A percentile compares a stretch with the other conserved stretches of the same genome.
These are phyloP conservation scores for Verticillium dahliae DNA, from an alignment of 2,329 filamentous ascomycete genomes.

Conservation along the genomic window DNA sequence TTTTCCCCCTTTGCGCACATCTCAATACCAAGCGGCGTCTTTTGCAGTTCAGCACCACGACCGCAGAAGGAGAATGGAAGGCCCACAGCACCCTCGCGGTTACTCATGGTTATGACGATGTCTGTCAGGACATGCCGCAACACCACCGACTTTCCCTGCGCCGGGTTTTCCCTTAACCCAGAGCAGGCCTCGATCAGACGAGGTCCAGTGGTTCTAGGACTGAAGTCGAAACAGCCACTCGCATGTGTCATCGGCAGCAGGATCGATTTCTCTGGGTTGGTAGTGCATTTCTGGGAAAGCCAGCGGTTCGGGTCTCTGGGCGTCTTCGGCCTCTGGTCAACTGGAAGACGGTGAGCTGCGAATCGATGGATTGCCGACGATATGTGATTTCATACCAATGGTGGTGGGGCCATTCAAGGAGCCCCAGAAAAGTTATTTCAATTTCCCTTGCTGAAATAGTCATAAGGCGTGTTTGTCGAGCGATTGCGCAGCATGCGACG, in stretches of 20 bases:
- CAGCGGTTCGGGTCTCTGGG: conserved; percentile 13
- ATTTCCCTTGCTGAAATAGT: too few relatives aligned
- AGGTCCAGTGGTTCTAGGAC: conserved; percentile 16
- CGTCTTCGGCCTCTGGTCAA: background rate
- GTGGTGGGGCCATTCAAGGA: too few relatives aligned
- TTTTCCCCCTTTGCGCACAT: conserved; percentile 25
- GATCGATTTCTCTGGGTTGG: conserved; percentile 17
- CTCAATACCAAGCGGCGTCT: conserved; percentile 33
- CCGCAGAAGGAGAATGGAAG: conserved; percentile 44
- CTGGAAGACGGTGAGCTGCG: background rate
- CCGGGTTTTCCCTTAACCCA: conserved; percentile 42
- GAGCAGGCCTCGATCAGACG: conserved; percentile 19
- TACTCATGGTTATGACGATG: background rate
- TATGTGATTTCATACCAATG: too few relatives aligned
- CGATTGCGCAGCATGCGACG: too few relatives aligned
- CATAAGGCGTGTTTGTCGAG: too few relatives aligned
- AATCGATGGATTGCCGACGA: background rate
- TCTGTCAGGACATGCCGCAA: conserved; percentile 30
- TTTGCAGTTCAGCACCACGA: conserved; percentile 34
- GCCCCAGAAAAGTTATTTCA: too few relatives aligned
- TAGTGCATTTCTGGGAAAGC: conserved; percentile 20
- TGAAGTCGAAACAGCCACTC: conserved; percentile 22
- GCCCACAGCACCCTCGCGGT: conserved; percentile 5
- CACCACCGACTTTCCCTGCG: conserved; percentile 35
- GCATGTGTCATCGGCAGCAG: conserved; percentile 19